Evolutionary conservation across 164 flowering plant species (phyloP), one percentile per base, ranked within the genome.

Genomic region (Hamamelis virginiana): DNA sequence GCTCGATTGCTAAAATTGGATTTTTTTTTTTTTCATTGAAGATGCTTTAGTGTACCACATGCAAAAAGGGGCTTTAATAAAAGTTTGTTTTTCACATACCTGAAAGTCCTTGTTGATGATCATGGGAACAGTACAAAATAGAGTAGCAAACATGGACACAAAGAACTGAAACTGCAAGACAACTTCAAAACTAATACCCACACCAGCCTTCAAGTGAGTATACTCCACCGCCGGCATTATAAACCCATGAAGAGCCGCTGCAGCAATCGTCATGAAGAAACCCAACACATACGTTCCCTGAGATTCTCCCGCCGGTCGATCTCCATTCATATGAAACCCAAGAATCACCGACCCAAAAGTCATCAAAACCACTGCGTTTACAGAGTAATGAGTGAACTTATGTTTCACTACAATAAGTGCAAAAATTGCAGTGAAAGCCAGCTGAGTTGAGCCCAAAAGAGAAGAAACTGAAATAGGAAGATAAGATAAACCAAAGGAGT

Each of bases 341-440:
- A 80, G 48, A 52, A 80, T 16, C 14, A 65, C 55, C 0, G 79
- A 47, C 12, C 79, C 79, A 3, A 80, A 62, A 0, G 77, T 80
- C 66, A 80, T 66, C 59, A 80, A 41, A 1, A 76, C 74, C 18
- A 80, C 77, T 0, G 79, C 72, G 16, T 77, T 69, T 23, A 78
- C 48, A 0, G 81, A 67, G 23, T 72, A 80, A 1, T 72, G 50
- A 4, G 71, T 80, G 59, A 77, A 80, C 27, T 59, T 69, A 55
- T 77, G 77, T 58, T 46, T 73, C 11, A 76, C 83, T 15, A 77
- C 38, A 6, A 74, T 1, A 18, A 76, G 46, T 11, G 80, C 72
- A 41, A 80, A 80, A 16, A 74, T 21, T n/a, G 80, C 76, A 14
- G 83, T 80, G 76, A 79, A 79, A 9, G 73, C 77, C 6, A 80